A percentile compares a stretch with the other conserved stretches of the same genome.
These are phyloP conservation scores for Candida mesenterica DNA, from an alignment of 1,139 yeast genomes.

Conservation along the genomic window DNA sequence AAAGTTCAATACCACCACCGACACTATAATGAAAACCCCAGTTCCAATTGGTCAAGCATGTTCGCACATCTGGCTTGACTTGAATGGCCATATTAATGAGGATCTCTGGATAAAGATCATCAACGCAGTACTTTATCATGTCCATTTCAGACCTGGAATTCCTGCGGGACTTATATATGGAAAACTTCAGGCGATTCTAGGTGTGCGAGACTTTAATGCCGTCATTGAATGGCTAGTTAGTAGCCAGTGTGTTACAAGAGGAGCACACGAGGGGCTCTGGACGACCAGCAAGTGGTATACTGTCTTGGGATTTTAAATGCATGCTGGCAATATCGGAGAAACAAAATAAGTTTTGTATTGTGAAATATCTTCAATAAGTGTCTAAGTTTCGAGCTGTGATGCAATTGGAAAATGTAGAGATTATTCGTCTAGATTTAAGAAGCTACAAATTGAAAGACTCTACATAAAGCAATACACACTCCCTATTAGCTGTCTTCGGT, in stretches of 20 bases:
- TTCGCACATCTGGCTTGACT: constrained; percentile 70
- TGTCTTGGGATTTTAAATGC: constrained; percentile 29
- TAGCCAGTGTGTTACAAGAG: constrained; percentile 38
- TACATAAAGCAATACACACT: too few species aligned
- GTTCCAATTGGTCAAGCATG: constrained; percentile 65
- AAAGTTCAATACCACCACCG: constrained; percentile 1
- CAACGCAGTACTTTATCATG: constrained; percentile 43
- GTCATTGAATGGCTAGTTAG: constrained; percentile 59
- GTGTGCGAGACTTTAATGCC: constrained; percentile 47
- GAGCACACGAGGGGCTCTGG: constrained; percentile 49
- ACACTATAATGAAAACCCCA: constrained; percentile 18
- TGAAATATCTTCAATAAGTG: too few species aligned
- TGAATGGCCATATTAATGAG: constrained; percentile 57
- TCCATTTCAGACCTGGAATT: constrained; percentile 72
- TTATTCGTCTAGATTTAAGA: too few species aligned
- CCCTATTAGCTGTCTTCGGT: too few species aligned
- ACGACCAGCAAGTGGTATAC: constrained; percentile 55
- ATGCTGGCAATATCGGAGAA: too few species aligned
- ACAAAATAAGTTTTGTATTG: too few species aligned
- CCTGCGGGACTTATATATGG: constrained; percentile 31
- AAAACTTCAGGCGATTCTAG: constrained; percentile 41
- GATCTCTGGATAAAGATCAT: constrained; percentile 60
- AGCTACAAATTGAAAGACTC: too few species aligned
- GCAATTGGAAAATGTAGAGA: too few species aligned
- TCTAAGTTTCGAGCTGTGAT: too few species aligned